Evolutionary conservation across 1,284 basidiomycete genomes (phyloP).

Genomic region (Stygiomarasmius scandens): DNA sequence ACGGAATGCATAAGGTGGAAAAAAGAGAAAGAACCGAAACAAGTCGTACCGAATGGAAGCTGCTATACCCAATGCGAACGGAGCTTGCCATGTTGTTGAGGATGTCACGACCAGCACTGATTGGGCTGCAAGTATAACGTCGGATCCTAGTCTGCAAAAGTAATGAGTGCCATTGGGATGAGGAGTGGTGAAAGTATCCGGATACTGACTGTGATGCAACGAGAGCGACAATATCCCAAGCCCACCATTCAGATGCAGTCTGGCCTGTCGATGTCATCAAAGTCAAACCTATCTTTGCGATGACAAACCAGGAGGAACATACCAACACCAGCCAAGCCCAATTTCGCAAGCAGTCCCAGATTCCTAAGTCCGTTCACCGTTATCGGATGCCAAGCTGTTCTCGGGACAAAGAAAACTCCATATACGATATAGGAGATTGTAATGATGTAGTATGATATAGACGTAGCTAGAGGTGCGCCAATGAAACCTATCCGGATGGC

Average conservation of each 20-base stretch:
- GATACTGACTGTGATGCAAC: slow-evolving; percentile 60
- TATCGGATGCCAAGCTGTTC: slow-evolving; percentile 86
- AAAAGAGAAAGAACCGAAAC: slow-evolving; percentile 9
- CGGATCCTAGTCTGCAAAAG: slow-evolving; percentile 51
- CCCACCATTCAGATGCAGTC: slow-evolving; percentile 87
- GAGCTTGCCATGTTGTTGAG: slow-evolving; percentile 84
- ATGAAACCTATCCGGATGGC: slow-evolving; percentile 85
- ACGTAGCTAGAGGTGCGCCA: slow-evolving; percentile 90
- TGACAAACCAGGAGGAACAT: background rate
- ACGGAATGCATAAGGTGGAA: background rate
- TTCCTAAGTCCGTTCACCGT: slow-evolving; percentile 63
- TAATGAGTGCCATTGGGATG: no score
- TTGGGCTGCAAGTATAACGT: slow-evolving; percentile 66
- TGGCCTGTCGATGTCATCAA: slow-evolving; percentile 33
- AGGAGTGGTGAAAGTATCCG: no score
- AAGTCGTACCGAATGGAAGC: slow-evolving; percentile 77
- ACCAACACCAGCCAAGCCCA: slow-evolving; percentile 82
- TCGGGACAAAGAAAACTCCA: slow-evolving; percentile 73
- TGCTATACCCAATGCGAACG: slow-evolving; percentile 81
- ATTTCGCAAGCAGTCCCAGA: slow-evolving; percentile 70
- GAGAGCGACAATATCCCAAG: slow-evolving; percentile 77
- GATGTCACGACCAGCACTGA: slow-evolving; percentile 75
- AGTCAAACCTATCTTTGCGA: no score
- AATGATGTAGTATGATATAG: slow-evolving; percentile 87
- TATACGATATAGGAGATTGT: slow-evolving; percentile 71